Conservation (phyloP, 495 filamentous ascomycete species). For the Chaetomium fimeti region DNA sequence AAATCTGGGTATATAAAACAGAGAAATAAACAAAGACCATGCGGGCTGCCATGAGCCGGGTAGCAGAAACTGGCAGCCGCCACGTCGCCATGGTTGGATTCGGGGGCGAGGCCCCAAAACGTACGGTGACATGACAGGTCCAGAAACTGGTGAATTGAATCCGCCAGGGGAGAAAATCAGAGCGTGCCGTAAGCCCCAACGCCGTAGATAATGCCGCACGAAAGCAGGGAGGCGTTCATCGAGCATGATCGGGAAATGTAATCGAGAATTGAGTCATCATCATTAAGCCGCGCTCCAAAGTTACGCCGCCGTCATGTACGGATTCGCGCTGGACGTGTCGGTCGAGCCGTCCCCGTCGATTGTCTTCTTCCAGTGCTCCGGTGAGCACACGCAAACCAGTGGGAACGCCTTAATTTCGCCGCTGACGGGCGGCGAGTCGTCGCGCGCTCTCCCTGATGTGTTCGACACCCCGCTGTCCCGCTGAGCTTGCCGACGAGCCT, state of each 20-base stretch:
- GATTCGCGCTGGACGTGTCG: conserved; percentile 52
- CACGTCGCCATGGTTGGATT: neutral
- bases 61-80: neutral
- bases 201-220: conserved; percentile 44
- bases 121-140: neutral
- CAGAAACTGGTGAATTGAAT: neutral
- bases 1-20: conserved; percentile 44
- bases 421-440: conserved; percentile 62
- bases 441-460: conserved; percentile 61
- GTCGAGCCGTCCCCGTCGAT: conserved; percentile 80
- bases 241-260: conserved; percentile 38
- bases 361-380: conserved; percentile 96
- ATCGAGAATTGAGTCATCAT: conserved; percentile 27
- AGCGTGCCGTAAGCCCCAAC: conserved; percentile 28
- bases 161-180: neutral
- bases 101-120: neutral
- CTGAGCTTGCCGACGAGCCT: conserved; percentile 69
- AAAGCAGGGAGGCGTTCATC: conserved; percentile 30
- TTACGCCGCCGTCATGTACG: conserved; percentile 35
- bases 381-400: conserved; percentile 94
- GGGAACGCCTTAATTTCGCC: conserved; percentile 98
- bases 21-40: conserved; percentile 37
- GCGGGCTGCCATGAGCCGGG: neutral
- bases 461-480: conserved; percentile 93
- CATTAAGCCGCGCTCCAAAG: conserved; percentile 29